Evolutionary conservation across 306 rosid species (phyloP).

Genomic region (Oxytropis ochrocephala): DNA sequence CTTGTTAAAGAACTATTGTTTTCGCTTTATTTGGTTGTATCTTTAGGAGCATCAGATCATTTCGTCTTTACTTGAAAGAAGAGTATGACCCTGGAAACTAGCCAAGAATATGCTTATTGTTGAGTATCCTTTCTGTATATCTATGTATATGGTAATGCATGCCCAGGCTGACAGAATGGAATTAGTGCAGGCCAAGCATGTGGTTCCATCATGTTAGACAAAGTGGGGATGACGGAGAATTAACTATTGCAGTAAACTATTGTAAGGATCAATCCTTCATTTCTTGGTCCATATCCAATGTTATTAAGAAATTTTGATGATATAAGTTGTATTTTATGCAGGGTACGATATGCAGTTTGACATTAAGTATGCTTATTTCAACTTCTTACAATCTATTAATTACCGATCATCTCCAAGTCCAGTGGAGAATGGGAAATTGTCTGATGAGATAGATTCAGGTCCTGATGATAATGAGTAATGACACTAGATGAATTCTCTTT

Average conservation of each 20-base stretch:
- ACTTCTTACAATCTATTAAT: constrained; percentile 59
- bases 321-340: constrained; percentile 34
- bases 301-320: constrained; percentile 13
- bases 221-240: constrained; percentile 45
- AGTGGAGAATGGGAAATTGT: neutral
- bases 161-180: constrained; percentile 1
- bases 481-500: constrained; percentile 13
- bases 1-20: neutral
- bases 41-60: neutral
- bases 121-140: neutral
- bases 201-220: constrained; percentile 93
- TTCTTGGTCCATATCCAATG: neutral
- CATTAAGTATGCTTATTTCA: constrained; percentile 75
- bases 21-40: neutral
- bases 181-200: constrained; percentile 77
- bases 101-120: neutral
- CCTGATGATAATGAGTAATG: constrained; percentile 2
- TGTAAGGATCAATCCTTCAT: constrained; percentile 39
- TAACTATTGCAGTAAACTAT: constrained; percentile 67
- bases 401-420: constrained; percentile 15
- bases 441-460: constrained; percentile 26
- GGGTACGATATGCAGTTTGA: constrained; percentile 94
- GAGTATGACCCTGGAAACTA: neutral
- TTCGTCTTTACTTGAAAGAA: neutral
- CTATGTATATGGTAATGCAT: constrained; percentile 10